Evolutionary conservation across 352 stramenopile species (phyloP).

Genomic region (Elongisporangium senticosum): DNA sequence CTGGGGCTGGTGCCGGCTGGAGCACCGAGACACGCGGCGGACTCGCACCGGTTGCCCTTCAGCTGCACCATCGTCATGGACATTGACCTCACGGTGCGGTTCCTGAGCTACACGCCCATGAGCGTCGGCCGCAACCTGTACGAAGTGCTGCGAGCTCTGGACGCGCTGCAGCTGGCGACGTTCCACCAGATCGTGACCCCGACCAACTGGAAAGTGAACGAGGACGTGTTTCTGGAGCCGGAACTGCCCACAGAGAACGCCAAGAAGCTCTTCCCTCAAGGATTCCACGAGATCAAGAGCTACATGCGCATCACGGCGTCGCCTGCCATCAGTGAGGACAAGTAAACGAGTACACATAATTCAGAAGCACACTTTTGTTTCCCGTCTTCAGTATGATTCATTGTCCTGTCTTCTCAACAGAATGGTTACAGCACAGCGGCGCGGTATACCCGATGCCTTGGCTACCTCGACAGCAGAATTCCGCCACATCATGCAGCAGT

Average conservation of each 20-base stretch:
- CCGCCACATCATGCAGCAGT: too few species aligned
- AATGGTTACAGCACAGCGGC: too few species aligned
- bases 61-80: constrained; percentile 66
- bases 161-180: constrained; percentile 64
- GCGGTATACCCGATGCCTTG: too few species aligned
- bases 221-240: constrained; percentile 82
- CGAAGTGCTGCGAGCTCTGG: constrained; percentile 62
- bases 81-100: constrained; percentile 62
- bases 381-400: too few species aligned
- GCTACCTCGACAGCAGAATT: too few species aligned
- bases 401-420: too few species aligned
- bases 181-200: constrained; percentile 78
- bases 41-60: constrained; percentile 53
- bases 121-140: constrained; percentile 76
- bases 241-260: constrained; percentile 52
- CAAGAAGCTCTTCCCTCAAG: constrained; percentile 75
- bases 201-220: constrained; percentile 83
- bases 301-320: constrained; percentile 75
- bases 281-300: constrained; percentile 78
- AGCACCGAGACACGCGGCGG: constrained; percentile 41
- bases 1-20: constrained; percentile 42
- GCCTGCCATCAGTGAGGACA: constrained; percentile 52
- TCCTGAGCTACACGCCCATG: constrained; percentile 63
- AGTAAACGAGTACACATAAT: constrained; percentile 14
- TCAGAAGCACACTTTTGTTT: too few species aligned